A percentile compares a stretch with the other conserved stretches of the same genome.
phyloP scores from a whole-genome alignment of 192 early-diverging fungal genomes.

The Coemansia sp. region DNA sequence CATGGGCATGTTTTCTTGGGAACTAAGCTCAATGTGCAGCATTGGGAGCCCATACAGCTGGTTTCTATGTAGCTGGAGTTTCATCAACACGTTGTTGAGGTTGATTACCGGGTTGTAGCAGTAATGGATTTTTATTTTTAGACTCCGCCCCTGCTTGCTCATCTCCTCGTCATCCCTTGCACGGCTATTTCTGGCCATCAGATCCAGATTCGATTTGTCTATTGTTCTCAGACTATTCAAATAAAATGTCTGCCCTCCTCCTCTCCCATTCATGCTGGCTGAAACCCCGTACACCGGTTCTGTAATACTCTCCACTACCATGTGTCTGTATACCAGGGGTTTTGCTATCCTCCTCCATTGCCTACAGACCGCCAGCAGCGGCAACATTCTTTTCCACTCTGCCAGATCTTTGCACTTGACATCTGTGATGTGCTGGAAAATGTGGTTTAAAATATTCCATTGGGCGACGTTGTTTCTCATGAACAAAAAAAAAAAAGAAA shows the following conservation, averaged over 20 bases:
- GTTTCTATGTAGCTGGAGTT: background rate
- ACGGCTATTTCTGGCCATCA: background rate
- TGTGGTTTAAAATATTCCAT: background rate
- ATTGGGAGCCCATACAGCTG: no score
- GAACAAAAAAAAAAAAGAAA: no score
- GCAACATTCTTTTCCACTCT: constrained; percentile 14
- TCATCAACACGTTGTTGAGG: background rate
- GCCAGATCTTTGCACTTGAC: background rate
- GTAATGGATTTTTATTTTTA: constrained; percentile 7
- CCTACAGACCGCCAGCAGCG: constrained; percentile 14
- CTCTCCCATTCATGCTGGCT: no score
- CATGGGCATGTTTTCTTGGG: background rate
- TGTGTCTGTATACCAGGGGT: constrained; percentile 6
- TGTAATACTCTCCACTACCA: constrained; percentile 2
- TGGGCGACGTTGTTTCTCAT: background rate
- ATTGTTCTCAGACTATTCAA: background rate
- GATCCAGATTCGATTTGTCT: background rate
- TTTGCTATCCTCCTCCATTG: constrained; percentile 5
- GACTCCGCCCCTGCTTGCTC: background rate
- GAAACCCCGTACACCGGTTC: background rate
- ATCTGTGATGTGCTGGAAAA: background rate
- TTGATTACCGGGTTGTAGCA: background rate
- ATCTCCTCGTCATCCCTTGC: background rate
- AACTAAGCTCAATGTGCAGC: constrained; percentile 1
- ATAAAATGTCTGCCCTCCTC: background rate